Percentiles rank a stretch among this genome's conserved stretches.
phyloP scores from a whole-genome alignment of 768 basidiomycete genomes.

The Clitopilus hobsonii region DNA sequence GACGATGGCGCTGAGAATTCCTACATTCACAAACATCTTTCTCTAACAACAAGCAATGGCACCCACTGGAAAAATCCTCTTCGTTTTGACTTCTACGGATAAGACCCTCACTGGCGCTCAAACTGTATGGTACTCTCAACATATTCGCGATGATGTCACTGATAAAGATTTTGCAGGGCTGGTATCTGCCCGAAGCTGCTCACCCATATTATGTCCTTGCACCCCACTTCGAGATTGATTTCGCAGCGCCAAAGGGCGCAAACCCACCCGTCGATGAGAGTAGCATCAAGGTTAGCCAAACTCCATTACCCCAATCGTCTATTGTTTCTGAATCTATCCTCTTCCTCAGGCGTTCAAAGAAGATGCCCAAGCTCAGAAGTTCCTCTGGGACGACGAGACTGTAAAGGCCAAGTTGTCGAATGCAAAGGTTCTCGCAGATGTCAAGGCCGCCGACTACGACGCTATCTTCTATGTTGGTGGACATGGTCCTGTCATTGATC shows the following conservation, averaged over 20 bases:
- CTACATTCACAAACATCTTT: neutral
- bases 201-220: slow-evolving; percentile 63
- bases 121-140: slow-evolving; percentile 37
- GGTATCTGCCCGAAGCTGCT: slow-evolving; percentile 74
- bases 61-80: slow-evolving; percentile 37
- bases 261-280: slow-evolving; percentile 65
- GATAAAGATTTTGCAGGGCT: slow-evolving; percentile 40
- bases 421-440: slow-evolving; percentile 57
- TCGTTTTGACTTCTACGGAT: slow-evolving; percentile 70
- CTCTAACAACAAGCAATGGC: neutral
- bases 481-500: slow-evolving; percentile 73
- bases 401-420: slow-evolving; percentile 47
- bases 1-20: neutral
- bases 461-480: slow-evolving; percentile 80
- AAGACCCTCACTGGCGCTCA: slow-evolving; percentile 45
- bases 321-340: no score
- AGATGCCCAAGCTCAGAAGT: slow-evolving; percentile 52
- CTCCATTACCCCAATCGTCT: neutral
- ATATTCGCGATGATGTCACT: neutral
- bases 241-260: slow-evolving; percentile 58
- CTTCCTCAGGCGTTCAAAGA: slow-evolving; percentile 46
- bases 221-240: slow-evolving; percentile 49
- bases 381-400: slow-evolving; percentile 47
- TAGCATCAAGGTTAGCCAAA: slow-evolving; percentile 42
- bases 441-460: slow-evolving; percentile 57